Evolutionary conservation across 78 protist genomes (phyloP).

Genomic region (Dictyostelium brefeldianum): DNA sequence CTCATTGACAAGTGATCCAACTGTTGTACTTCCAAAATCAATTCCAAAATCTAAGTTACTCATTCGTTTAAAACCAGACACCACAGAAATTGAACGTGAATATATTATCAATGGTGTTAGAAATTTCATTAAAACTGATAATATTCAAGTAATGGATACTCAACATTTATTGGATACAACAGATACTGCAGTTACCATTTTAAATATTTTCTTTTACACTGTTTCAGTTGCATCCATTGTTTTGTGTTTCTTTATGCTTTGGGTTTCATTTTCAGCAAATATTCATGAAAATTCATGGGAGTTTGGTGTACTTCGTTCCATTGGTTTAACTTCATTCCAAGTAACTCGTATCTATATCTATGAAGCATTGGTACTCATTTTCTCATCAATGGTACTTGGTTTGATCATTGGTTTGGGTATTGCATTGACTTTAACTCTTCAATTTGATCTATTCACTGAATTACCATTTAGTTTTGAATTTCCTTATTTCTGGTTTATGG

Average conservation of each 20-base stretch:
- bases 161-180: constrained; percentile 44
- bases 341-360: constrained; percentile 89
- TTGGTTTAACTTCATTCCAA: constrained; percentile 87
- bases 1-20: constrained; percentile 14
- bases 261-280: constrained; percentile 93
- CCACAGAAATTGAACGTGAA: constrained; percentile 55
- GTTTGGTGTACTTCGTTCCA: constrained; percentile 93
- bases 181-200: constrained; percentile 45
- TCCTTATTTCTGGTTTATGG: constrained; percentile 86
- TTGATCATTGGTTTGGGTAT: constrained; percentile 74
- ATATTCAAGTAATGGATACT: constrained; percentile 73
- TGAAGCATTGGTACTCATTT: constrained; percentile 82
- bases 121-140: constrained; percentile 60
- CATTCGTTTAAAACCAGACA: constrained; percentile 30
- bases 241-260: constrained; percentile 93
- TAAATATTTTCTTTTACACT: constrained; percentile 83
- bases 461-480: constrained; percentile 92
- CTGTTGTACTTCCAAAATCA: constrained; percentile 9
- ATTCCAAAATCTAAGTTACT: constrained; percentile 64
- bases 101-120: constrained; percentile 76
- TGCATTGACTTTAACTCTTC: constrained; percentile 90
- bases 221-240: constrained; percentile 83
- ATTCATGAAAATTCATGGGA: constrained; percentile 95
- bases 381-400: constrained; percentile 71
- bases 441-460: constrained; percentile 92